phyloP scores from a whole-genome alignment of 305 asterid genomes.

The Fraxinus xanthoxyloides region DNA sequence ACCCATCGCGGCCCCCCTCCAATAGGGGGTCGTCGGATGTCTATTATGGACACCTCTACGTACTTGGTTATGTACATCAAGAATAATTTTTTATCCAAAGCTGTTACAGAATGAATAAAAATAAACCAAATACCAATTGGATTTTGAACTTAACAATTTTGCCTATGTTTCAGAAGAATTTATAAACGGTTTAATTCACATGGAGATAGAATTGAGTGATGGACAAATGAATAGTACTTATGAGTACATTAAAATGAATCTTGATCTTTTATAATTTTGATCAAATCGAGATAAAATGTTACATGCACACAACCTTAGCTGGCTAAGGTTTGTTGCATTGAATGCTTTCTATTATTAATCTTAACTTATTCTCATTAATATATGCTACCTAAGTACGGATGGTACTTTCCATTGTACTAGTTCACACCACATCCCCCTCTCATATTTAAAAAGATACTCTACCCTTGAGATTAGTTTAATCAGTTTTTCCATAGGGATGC shows the following conservation, averaged over 20 bases:
- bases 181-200: no score
- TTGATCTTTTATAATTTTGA: background rate
- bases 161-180: background rate
- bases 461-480: background rate
- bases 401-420: background rate
- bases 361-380: background rate
- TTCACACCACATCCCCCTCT: background rate
- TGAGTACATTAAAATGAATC: no score
- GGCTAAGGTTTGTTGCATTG: background rate
- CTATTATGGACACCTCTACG: no score
- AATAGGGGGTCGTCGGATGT: no score
- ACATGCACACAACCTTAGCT: background rate
- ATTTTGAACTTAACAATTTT: background rate
- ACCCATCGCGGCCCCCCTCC: background rate
- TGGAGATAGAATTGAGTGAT: no score
- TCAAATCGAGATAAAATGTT: background rate
- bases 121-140: background rate
- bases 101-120: background rate
- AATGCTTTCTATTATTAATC: background rate
- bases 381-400: background rate
- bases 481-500: background rate
- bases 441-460: no score
- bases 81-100: no score
- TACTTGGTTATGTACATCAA: no score
- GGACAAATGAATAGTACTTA: no score